These are phyloP conservation scores for Lasiodiplodia sp. DNA, from an alignment of 2,329 filamentous ascomycete genomes.

Conservation along the genomic window DNA sequence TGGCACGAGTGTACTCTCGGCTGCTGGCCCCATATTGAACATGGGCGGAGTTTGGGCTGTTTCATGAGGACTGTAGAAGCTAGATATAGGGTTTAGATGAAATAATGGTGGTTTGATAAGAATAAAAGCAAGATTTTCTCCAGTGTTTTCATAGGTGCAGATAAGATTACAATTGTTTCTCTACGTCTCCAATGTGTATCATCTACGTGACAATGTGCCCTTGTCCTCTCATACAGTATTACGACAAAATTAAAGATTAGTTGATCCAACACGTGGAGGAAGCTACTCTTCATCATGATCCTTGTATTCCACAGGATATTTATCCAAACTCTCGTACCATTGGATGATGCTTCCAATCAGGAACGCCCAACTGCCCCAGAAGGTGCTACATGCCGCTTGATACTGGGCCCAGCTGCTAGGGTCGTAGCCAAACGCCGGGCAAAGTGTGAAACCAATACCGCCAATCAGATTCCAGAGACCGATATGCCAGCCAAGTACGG, in stretches of 20 bases:
- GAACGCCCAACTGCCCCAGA: conserved; percentile 47
- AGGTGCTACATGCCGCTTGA: conserved; percentile 42
- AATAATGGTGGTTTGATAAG: background rate
- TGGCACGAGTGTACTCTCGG: too few relatives aligned
- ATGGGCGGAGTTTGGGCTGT: too few relatives aligned
- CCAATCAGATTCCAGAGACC: conserved; percentile 72
- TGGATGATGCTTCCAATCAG: conserved; percentile 44
- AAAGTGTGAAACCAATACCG: conserved; percentile 65
- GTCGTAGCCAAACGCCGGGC: conserved; percentile 46
- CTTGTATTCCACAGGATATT: conserved; percentile 40
- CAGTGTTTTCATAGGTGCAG: background rate
- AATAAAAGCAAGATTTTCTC: background rate
- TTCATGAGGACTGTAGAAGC: background rate
- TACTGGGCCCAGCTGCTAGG: conserved; percentile 42
- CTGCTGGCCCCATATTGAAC: too few relatives aligned
- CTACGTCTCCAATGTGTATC: background rate
- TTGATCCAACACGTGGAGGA: background rate
- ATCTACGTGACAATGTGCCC: background rate
- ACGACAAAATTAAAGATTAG: conserved; percentile 5
- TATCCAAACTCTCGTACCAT: conserved; percentile 46
- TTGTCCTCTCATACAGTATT: background rate
- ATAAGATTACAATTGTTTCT: background rate
- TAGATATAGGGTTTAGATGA: background rate
- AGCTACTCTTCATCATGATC: conserved; percentile 7
- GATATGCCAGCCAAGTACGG: conserved; percentile 71